A percentile compares a stretch with the other conserved stretches of the same genome.
These are phyloP conservation scores for Aeminium ludgeri DNA, from an alignment of 495 filamentous ascomycete species.

Conservation along the genomic window DNA sequence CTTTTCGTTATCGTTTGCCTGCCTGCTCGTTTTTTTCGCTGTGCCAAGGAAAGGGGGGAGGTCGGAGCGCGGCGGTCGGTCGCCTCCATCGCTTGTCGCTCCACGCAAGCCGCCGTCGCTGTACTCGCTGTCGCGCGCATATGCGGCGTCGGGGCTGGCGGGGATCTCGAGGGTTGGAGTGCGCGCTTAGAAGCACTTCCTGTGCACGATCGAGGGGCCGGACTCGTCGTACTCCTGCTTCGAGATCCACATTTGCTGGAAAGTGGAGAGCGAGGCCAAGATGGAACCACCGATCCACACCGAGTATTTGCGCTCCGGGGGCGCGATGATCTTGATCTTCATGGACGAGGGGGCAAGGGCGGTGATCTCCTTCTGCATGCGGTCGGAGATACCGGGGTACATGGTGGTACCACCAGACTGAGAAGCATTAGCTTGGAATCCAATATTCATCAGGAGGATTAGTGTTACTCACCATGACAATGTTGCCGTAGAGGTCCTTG, in stretches of 20 bases:
- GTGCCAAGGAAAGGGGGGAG: too few species aligned
- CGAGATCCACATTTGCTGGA: slow-evolving; percentile 99
- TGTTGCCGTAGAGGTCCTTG: slow-evolving; percentile 99
- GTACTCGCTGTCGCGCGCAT: too few species aligned
- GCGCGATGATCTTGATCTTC: slow-evolving; percentile 69
- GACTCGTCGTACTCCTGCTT: slow-evolving; percentile 99
- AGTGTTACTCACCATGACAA: slow-evolving; percentile 73
- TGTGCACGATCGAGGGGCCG: slow-evolving; percentile 97
- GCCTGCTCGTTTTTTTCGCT: too few species aligned
- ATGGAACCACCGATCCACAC: slow-evolving; percentile 99
- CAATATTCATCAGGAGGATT: background rate
- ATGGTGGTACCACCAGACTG: slow-evolving; percentile 97
- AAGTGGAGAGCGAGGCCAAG: slow-evolving; percentile 94
- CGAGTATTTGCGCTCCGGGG: slow-evolving; percentile 66
- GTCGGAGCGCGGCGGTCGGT: too few species aligned
- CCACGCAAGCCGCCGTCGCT: too few species aligned
- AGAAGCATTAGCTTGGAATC: slow-evolving; percentile 9
- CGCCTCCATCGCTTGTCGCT: too few species aligned
- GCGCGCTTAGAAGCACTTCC: slow-evolving; percentile 95
- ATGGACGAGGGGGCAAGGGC: slow-evolving; percentile 92
- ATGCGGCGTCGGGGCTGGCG: too few species aligned
- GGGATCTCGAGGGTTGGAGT: too few species aligned
- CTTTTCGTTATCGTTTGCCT: too few species aligned
- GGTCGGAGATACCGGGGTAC: slow-evolving; percentile 99
- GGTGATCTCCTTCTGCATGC: slow-evolving; percentile 99